Conservation (phyloP, 1,284 basidiomycete genomes). For the Melampsora abietis-canadensis region DNA sequence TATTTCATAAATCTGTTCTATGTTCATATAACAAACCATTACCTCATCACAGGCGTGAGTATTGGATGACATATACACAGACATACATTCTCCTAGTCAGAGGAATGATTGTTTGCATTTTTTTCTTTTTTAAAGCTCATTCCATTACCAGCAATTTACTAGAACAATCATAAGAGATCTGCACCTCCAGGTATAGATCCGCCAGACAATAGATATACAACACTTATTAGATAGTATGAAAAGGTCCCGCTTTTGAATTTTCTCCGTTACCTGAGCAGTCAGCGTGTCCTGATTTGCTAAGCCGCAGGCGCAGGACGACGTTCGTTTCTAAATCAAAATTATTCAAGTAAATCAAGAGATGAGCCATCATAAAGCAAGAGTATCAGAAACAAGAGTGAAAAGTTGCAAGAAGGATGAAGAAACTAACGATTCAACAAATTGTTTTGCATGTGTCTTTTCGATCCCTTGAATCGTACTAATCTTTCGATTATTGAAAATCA, state of each 20-base stretch:
- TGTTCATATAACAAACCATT: no score
- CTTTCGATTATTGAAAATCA: slow-evolving; percentile 95
- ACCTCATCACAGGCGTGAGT: no score
- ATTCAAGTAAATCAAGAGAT: background rate
- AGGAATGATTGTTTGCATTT: no score
- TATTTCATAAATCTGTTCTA: no score
- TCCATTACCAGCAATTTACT: no score
- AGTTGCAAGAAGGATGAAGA: background rate
- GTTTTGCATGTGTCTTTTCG: slow-evolving; percentile 41
- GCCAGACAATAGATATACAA: background rate
- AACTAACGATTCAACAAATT: slow-evolving; percentile 42
- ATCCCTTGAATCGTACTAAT: slow-evolving; percentile 55
- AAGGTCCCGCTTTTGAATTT: no score
- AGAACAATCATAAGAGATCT: no score
- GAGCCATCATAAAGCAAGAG: background rate
- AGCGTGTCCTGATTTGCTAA: background rate
- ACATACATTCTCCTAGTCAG: no score
- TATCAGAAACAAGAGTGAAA: background rate
- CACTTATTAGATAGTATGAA: background rate
- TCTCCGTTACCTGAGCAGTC: background rate
- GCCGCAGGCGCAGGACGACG: slow-evolving; percentile 24
- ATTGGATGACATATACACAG: no score
- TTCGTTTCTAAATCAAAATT: slow-evolving; percentile 26
- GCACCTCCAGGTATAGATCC: no score
- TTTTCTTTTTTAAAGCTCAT: no score